Percentiles rank a stretch among this genome's conserved stretches.
Evolutionary conservation across 2,329 filamentous ascomycete species (phyloP).

Genomic region (Ceratocystis cubensis): DNA sequence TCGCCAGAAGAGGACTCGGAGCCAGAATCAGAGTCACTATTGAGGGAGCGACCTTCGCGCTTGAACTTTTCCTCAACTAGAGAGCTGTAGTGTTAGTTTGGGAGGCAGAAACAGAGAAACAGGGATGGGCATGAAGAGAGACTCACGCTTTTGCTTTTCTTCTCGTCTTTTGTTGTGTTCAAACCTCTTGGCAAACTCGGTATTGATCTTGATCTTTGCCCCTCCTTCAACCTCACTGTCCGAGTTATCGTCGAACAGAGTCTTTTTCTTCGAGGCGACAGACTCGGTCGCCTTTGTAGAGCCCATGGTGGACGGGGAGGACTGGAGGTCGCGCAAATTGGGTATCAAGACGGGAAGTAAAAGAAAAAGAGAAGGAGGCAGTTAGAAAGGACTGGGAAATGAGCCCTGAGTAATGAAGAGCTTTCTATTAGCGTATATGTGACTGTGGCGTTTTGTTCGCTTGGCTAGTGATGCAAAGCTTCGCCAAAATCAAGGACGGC

Average conservation of each 20-base stretch:
- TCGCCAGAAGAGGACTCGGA: conserved; percentile 59
- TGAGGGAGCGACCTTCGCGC: conserved; percentile 45
- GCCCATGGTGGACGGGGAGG: neutral
- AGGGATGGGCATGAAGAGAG: neutral
- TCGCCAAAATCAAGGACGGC: neutral
- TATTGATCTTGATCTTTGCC: conserved; percentile 64
- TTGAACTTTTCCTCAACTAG: conserved; percentile 79
- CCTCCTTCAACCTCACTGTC: conserved; percentile 36
- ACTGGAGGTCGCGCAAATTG: neutral
- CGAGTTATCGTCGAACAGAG: conserved; percentile 42
- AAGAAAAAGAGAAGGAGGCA: neutral
- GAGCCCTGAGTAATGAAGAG: neutral
- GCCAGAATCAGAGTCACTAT: conserved; percentile 38
- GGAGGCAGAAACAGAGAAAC: neutral
- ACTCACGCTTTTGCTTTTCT: conserved; percentile 58
- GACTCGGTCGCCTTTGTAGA: neutral
- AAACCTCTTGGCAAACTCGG: conserved; percentile 77
- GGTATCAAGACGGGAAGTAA: neutral
- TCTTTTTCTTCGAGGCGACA: conserved; percentile 29
- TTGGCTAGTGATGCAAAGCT: neutral
- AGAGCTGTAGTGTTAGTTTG: conserved; percentile 1
- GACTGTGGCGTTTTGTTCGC: neutral
- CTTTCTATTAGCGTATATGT: neutral
- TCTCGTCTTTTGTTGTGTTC: conserved; percentile 97
- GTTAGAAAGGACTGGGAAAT: neutral